Evolutionary conservation across 352 stramenopile species (phyloP).

Genomic region (Phytophthora niederhauseri): DNA sequence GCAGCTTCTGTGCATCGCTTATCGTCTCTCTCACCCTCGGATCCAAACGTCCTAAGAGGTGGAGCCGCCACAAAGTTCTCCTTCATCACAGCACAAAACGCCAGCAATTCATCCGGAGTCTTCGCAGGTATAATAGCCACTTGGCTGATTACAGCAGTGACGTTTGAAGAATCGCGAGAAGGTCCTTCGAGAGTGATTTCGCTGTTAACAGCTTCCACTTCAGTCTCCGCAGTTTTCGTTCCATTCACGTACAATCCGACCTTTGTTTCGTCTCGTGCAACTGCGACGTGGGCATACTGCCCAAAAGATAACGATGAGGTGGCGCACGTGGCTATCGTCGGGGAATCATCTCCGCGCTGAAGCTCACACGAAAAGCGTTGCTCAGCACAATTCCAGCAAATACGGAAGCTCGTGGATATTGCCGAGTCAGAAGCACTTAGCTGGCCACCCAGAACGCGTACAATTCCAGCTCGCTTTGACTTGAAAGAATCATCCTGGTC

Average conservation of each 20-base stretch:
- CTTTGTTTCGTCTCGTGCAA: conserved; percentile 8
- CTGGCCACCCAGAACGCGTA: conserved; percentile 26
- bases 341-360: conserved; percentile 3
- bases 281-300: conserved; percentile 36
- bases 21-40: conserved; percentile 30
- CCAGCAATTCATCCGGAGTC: conserved; percentile 16
- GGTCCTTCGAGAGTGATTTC: conserved; percentile 32
- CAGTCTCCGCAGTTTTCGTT: conserved; percentile 9
- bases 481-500: conserved; percentile 21
- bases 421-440: conserved; percentile 6
- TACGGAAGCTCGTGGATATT: conserved; percentile 21
- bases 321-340: background rate
- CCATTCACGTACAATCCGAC: conserved; percentile 34
- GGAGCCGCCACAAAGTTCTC: conserved; percentile 51
- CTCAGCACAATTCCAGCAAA: conserved; percentile 26
- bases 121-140: conserved; percentile 42
- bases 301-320: conserved; percentile 20
- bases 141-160: conserved; percentile 46
- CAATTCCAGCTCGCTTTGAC: background rate
- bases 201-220: background rate
- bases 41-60: conserved; percentile 49
- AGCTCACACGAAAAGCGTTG: conserved; percentile 24
- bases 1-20: conserved; percentile 38
- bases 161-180: conserved; percentile 4
- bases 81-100: conserved; percentile 50